A percentile compares a stretch with the other conserved stretches of the same genome.
phyloP scores from a whole-genome alignment of 345 rosid genomes.

The Acer negundo region DNA sequence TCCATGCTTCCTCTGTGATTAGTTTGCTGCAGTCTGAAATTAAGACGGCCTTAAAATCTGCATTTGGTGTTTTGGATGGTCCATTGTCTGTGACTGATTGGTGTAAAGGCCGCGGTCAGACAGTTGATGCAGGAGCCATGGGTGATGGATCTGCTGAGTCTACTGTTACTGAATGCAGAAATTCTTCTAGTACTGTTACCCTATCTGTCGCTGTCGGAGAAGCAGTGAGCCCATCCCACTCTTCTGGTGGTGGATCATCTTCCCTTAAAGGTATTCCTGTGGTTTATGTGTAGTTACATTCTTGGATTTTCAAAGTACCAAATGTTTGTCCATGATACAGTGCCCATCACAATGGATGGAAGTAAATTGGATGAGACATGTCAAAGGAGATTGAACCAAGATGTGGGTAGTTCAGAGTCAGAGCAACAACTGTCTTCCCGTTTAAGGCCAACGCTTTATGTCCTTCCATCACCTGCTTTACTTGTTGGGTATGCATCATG shows the following conservation, averaged over 20 bases:
- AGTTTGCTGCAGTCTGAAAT: conserved; percentile 89
- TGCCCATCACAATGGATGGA: conserved; percentile 54
- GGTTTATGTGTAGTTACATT: conserved; percentile 7
- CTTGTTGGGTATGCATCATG: conserved; percentile 79
- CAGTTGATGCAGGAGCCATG: conserved; percentile 51
- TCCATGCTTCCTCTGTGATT: conserved; percentile 77
- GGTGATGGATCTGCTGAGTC: conserved; percentile 87
- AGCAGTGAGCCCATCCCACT: conserved; percentile 58
- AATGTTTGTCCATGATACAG: conserved; percentile 28
- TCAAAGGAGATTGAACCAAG: conserved; percentile 72
- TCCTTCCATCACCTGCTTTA: conserved; percentile 89
- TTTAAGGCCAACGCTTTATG: conserved; percentile 72
- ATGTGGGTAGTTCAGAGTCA: conserved; percentile 61
- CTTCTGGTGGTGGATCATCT: conserved; percentile 60
- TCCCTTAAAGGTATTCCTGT: conserved; percentile 47
- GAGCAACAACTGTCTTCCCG: conserved; percentile 49
- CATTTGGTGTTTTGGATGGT: conserved; percentile 82
- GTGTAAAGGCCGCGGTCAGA: conserved; percentile 89
- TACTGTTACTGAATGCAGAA: conserved; percentile 67
- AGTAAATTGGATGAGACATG: conserved; percentile 64
- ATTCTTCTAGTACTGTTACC: conserved; percentile 49
- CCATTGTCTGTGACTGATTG: conserved; percentile 89
- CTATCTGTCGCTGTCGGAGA: conserved; percentile 43
- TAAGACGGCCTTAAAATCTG: conserved; percentile 83
- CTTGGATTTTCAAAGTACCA: conserved; percentile 10